These are phyloP conservation scores for Echinochloa phyllopogon DNA, from an alignment of 176 grass and related monocot species.

Conservation along the genomic window DNA sequence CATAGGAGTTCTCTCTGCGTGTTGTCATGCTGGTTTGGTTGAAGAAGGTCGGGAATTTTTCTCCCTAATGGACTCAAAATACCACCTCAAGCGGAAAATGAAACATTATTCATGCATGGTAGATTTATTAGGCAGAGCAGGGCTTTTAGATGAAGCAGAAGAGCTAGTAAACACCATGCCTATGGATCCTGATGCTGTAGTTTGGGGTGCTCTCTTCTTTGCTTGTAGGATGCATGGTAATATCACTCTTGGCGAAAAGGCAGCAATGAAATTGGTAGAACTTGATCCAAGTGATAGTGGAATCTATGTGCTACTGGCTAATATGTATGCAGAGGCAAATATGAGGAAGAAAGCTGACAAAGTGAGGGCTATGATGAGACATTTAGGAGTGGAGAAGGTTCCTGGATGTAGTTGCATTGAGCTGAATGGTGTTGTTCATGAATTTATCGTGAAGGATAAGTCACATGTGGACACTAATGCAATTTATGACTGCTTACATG, in stretches of 20 bases:
- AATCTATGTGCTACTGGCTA: constrained; percentile 81
- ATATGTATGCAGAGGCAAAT: constrained; percentile 75
- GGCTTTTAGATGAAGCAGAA: constrained; percentile 68
- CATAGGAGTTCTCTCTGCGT: constrained; percentile 74
- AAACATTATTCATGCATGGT: constrained; percentile 92
- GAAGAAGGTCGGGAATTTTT: constrained; percentile 58
- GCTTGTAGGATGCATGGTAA: constrained; percentile 81
- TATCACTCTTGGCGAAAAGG: constrained; percentile 64
- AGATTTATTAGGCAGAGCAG: constrained; percentile 80
- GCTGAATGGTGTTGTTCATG: constrained; percentile 76
- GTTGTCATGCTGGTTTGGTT: constrained; percentile 79
- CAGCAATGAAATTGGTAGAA: constrained; percentile 72
- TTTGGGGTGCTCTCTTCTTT: constrained; percentile 83
- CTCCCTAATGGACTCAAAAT: constrained; percentile 61
- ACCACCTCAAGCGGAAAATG: constrained; percentile 64
- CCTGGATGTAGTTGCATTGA: constrained; percentile 84
- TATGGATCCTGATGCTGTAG: constrained; percentile 65
- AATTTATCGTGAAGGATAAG: constrained; percentile 76
- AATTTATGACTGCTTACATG: constrained; percentile 72
- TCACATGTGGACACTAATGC: constrained; percentile 51
- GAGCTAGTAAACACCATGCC: constrained; percentile 77
- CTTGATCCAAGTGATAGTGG: constrained; percentile 70
- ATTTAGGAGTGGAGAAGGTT: constrained; percentile 76
- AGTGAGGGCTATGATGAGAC: constrained; percentile 74
- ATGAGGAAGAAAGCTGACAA: constrained; percentile 78